Percentiles rank a stretch among this genome's conserved stretches.
Evolutionary conservation across 495 filamentous ascomycete species (phyloP).

Genomic region (Tuber magnatum): DNA sequence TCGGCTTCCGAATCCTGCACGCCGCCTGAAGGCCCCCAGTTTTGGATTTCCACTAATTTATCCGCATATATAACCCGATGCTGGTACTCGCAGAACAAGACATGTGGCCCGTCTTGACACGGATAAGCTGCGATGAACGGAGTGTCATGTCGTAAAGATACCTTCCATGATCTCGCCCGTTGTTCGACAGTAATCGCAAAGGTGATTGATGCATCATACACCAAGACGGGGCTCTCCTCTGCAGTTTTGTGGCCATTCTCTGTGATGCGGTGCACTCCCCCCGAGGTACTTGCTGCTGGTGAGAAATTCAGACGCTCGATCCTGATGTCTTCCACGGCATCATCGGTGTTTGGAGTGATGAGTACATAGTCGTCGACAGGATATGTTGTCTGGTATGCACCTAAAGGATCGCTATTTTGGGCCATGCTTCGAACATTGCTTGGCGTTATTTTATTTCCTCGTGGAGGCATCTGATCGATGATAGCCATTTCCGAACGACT

Average conservation of each 20-base stretch:
- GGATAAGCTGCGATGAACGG: conserved; percentile 60
- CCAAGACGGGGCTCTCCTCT: conserved; percentile 42
- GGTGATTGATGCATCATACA: conserved; percentile 57
- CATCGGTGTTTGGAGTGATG: conserved; percentile 47
- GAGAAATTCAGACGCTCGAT: conserved; percentile 57
- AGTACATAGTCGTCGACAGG: conserved; percentile 58
- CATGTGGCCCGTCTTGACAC: conserved; percentile 61
- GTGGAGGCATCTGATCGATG: conserved; percentile 50
- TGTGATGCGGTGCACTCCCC: conserved; percentile 25
- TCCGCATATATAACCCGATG: conserved; percentile 52
- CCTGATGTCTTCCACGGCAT: conserved; percentile 55
- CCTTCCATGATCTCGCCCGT: conserved; percentile 50
- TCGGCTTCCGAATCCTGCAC: conserved; percentile 22
- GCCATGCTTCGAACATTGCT: conserved; percentile 55
- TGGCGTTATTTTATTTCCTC: conserved; percentile 45
- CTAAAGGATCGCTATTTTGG: conserved; percentile 58
- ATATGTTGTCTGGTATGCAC: conserved; percentile 51
- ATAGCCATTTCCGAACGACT: conserved; percentile 56
- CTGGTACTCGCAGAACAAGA: conserved; percentile 61
- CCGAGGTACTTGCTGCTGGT: conserved; percentile 23
- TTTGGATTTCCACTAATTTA: conserved; percentile 53
- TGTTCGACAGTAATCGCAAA: conserved; percentile 58
- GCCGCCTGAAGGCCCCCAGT: conserved; percentile 50
- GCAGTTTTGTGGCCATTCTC: conserved; percentile 33
- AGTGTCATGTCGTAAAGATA: conserved; percentile 58